phyloP scores from a whole-genome alignment of 306 rosid genomes.

The Biancaea sappan region DNA sequence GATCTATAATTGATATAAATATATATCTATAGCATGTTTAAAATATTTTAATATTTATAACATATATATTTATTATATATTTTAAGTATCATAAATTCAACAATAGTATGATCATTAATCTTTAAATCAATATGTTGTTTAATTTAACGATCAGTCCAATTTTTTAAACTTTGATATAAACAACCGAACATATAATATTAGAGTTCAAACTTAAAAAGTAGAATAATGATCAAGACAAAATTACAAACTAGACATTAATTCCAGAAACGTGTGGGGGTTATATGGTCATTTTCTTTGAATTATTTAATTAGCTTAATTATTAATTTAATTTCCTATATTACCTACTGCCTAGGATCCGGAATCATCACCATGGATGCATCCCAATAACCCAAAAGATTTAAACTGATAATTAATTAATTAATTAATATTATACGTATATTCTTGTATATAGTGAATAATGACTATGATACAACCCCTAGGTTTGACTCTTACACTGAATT shows the following conservation, averaged over 20 bases:
- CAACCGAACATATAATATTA: not conserved
- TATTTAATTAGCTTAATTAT: slow-evolving; percentile 35
- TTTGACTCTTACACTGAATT: slow-evolving; percentile 73
- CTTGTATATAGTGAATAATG: slow-evolving; percentile 38
- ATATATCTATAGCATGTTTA: too few species aligned
- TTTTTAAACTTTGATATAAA: too few species aligned
- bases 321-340: slow-evolving; percentile 23
- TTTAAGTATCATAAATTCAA: too few species aligned
- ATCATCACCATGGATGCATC: slow-evolving; percentile 39
- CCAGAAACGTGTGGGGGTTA: slow-evolving; percentile 8
- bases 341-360: slow-evolving; percentile 63
- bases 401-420: slow-evolving; percentile 39
- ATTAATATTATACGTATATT: slow-evolving; percentile 14
- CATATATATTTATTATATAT: too few species aligned
- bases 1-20: too few species aligned
- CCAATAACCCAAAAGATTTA: slow-evolving; percentile 30
- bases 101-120: too few species aligned
- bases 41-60: too few species aligned
- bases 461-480: slow-evolving; percentile 39
- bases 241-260: slow-evolving; percentile 18
- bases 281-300: slow-evolving; percentile 35
- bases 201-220: slow-evolving; percentile 15
- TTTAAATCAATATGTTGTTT: too few species aligned
- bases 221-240: slow-evolving; percentile 27
- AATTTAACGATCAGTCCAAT: too few species aligned